Evolutionary conservation across 1,284 basidiomycete genomes (phyloP).

Genomic region (Bjerkandera adusta): DNA sequence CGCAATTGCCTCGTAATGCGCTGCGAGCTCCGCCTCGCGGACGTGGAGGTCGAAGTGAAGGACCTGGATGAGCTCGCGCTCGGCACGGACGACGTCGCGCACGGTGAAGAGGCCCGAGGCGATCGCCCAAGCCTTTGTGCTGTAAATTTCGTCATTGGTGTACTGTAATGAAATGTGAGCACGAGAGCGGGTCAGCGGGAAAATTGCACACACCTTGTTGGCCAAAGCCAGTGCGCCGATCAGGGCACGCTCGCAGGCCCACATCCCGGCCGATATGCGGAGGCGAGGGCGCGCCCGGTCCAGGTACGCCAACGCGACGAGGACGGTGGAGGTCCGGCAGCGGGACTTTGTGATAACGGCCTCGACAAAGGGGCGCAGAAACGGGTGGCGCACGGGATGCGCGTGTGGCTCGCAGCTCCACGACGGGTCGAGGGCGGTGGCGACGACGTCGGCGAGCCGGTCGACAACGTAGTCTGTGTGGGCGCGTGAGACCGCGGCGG

Average conservation of each 20-base stretch:
- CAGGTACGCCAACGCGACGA: slow-evolving; percentile 60
- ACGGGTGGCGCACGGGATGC: slow-evolving; percentile 26
- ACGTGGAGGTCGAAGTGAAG: slow-evolving; percentile 16
- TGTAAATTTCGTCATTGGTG: slow-evolving; percentile 58
- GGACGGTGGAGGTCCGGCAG: slow-evolving; percentile 49
- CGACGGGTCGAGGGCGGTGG: slow-evolving; percentile 46
- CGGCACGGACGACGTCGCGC: slow-evolving; percentile 11
- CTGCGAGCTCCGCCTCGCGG: slow-evolving; percentile 8
- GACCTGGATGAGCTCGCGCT: slow-evolving; percentile 17
- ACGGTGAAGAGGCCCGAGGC: slow-evolving; percentile 23
- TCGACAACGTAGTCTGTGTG: slow-evolving; percentile 57
- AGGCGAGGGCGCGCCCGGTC: slow-evolving; percentile 55
- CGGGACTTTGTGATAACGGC: slow-evolving; percentile 56
- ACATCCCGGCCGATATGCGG: slow-evolving; percentile 57
- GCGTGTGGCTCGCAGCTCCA: slow-evolving; percentile 39
- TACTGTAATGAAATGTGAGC: slow-evolving; percentile 38
- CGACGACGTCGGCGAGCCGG: slow-evolving; percentile 54
- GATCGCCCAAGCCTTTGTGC: slow-evolving; percentile 63
- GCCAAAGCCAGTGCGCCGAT: slow-evolving; percentile 62
- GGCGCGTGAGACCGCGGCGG: slow-evolving; percentile 4
- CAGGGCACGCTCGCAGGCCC: slow-evolving; percentile 67
- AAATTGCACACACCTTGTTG: slow-evolving; percentile 49
- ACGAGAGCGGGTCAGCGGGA: slow-evolving; percentile 3
- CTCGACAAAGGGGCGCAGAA: slow-evolving; percentile 50
- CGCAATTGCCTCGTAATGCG: slow-evolving; percentile 14